Evolutionary conservation across 306 rosid species (phyloP).

Genomic region (Vicia villosa): DNA sequence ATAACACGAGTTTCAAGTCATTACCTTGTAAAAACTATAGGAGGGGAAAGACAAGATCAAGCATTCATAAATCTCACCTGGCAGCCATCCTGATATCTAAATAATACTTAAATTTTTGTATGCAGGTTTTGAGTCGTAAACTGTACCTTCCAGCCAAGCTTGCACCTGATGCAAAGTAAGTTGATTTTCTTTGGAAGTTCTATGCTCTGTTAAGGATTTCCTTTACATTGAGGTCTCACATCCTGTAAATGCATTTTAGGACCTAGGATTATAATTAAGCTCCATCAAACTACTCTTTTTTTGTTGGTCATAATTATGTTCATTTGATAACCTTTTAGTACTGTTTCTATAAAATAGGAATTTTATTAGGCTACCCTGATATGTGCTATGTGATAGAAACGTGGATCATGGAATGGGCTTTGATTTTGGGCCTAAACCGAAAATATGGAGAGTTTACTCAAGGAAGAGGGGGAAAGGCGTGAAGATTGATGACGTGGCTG

Average conservation of each 20-base stretch:
- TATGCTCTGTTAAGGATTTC: slow-evolving; percentile 2
- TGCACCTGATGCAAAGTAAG: slow-evolving; percentile 69
- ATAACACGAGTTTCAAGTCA: slow-evolving; percentile 2
- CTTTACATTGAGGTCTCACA: slow-evolving; percentile 12
- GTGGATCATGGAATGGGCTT: too few species aligned
- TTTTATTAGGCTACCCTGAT: background rate
- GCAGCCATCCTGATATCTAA: slow-evolving; percentile 11
- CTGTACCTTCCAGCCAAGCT: slow-evolving; percentile 84
- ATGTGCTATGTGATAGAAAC: too few species aligned
- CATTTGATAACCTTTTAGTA: background rate
- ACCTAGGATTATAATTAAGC: slow-evolving; percentile 28
- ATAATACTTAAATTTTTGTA: slow-evolving; percentile 32
- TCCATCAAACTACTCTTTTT: slow-evolving; percentile 5
- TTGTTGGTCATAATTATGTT: slow-evolving; percentile 2
- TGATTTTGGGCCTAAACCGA: too few species aligned
- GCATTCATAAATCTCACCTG: background rate
- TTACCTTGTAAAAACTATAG: background rate
- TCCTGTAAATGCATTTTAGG: slow-evolving; percentile 2
- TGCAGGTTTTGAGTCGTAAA: slow-evolving; percentile 89
- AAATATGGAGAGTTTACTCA: too few species aligned
- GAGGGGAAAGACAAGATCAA: background rate
- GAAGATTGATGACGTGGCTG: too few species aligned
- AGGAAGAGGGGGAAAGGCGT: too few species aligned
- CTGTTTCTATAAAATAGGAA: background rate
- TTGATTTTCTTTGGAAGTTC: slow-evolving; percentile 28